phyloP scores from a whole-genome alignment of 768 basidiomycete genomes.

The Tricholoma furcatifolium region DNA sequence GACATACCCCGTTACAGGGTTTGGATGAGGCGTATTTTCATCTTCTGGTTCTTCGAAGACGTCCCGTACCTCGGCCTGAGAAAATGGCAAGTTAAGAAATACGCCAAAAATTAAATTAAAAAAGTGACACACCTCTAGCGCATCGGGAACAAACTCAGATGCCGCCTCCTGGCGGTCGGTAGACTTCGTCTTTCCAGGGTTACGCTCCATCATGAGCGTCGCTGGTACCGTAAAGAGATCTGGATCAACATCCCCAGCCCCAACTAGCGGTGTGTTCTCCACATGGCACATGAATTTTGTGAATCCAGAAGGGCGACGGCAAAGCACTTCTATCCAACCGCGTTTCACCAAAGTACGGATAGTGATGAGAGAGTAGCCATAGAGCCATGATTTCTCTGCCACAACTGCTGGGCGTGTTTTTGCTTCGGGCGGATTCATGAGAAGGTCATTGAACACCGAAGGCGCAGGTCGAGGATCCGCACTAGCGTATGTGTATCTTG shows the following conservation, averaged over 20 bases:
- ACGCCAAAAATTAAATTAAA: not conserved
- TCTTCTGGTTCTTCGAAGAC: constrained; percentile 20
- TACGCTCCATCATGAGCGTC: constrained; percentile 69
- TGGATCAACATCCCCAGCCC: constrained; percentile 80
- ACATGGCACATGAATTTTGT: constrained; percentile 81
- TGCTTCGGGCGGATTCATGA: constrained; percentile 55
- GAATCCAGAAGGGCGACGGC: constrained; percentile 85
- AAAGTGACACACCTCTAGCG: constrained; percentile 14
- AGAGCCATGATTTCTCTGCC: constrained; percentile 78
- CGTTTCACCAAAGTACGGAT: constrained; percentile 67
- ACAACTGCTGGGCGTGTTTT: constrained; percentile 37
- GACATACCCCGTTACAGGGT: constrained; percentile 81
- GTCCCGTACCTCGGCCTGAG: constrained; percentile 27
- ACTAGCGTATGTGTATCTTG: constrained; percentile 90
- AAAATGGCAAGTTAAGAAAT: not conserved
- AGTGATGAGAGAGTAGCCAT: constrained; percentile 83
- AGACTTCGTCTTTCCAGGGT: constrained; percentile 32
- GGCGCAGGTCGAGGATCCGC: constrained; percentile 88
- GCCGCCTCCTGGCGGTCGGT: constrained; percentile 22
- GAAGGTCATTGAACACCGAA: constrained; percentile 75
- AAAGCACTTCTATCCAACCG: constrained; percentile 88
- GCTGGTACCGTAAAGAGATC: constrained; percentile 74
- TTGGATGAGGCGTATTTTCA: constrained; percentile 43
- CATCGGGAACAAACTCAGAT: constrained; percentile 19
- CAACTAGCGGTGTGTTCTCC: constrained; percentile 87